Conservation (phyloP, 805 yeast genomes). For the Candida manassasensis region DNA sequence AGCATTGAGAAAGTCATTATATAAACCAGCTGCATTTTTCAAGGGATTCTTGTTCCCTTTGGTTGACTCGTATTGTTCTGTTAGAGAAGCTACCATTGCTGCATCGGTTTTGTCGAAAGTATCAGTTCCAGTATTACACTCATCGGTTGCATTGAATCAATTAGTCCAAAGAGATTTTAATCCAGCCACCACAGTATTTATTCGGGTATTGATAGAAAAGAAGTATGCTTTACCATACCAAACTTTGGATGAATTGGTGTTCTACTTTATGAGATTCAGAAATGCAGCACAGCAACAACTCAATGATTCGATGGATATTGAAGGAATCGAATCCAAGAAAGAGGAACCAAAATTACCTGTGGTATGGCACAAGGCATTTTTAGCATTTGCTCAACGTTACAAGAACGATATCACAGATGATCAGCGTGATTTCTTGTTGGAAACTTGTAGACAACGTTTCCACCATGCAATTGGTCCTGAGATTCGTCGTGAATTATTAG, state of each 20-base stretch:
- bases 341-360: conserved; percentile 71
- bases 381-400: conserved; percentile 92
- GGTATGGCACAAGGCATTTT: conserved; percentile 95
- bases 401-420: conserved; percentile 98
- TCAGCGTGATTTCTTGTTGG: conserved; percentile 90
- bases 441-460: conserved; percentile 83
- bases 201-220: conserved; percentile 84
- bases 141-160: conserved; percentile 90
- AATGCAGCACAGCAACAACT: conserved; percentile 44
- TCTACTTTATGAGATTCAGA: conserved; percentile 90
- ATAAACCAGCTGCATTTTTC: conserved; percentile 97
- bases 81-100: conserved; percentile 91
- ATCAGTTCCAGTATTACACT: conserved; percentile 91
- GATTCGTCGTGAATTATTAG: conserved; percentile 85
- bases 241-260: conserved; percentile 89
- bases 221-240: conserved; percentile 96
- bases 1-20: conserved; percentile 84
- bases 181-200: conserved; percentile 87
- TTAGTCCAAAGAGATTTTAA: conserved; percentile 73
- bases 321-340: conserved; percentile 29
- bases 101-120: conserved; percentile 87
- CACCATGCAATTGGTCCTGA: conserved; percentile 91
- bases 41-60: conserved; percentile 93
- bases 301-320: conserved; percentile 29
- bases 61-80: conserved; percentile 82